Conservation (phyloP, 352 stramenopile species). For the Phytophthora fragariaefolia region DNA sequence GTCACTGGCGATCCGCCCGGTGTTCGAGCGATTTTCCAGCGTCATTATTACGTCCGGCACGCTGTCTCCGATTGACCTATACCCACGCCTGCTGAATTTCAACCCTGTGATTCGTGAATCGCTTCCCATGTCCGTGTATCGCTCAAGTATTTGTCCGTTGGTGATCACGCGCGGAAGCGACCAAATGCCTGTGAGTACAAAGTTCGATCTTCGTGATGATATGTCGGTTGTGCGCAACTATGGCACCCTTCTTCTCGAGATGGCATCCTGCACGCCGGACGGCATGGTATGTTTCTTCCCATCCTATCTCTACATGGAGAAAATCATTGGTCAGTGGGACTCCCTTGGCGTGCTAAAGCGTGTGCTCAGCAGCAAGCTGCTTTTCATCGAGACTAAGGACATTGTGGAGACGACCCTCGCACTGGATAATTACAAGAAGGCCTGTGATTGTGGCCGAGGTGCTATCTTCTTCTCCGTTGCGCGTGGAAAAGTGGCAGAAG, state of each 20-base stretch:
- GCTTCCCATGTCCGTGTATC: conserved; percentile 98
- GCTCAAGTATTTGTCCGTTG: conserved; percentile 97
- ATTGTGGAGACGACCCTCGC: conserved; percentile 99
- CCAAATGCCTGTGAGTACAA: conserved; percentile 96
- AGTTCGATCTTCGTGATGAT: conserved; percentile 90
- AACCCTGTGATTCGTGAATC: conserved; percentile 96
- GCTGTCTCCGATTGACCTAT: conserved; percentile 98
- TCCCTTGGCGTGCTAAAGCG: conserved; percentile 91
- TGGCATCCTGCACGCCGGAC: conserved; percentile 95
- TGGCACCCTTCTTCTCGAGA: conserved; percentile 94
- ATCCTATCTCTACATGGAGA: conserved; percentile 99
- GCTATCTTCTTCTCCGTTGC: conserved; percentile 99
- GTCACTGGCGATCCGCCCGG: conserved; percentile 97
- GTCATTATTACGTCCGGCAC: conserved; percentile 95
- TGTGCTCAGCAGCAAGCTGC: conserved; percentile 96
- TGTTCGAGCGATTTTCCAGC: conserved; percentile 96
- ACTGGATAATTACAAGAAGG: conserved; percentile 98
- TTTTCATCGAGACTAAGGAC: conserved; percentile 99
- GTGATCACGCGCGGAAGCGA: conserved; percentile 98
- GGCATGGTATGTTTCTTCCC: conserved; percentile 99
- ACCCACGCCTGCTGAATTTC: conserved; percentile 98
- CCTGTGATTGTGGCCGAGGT: conserved; percentile 95
- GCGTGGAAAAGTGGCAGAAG: conserved; percentile 98
- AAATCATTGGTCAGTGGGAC: conserved; percentile 98
- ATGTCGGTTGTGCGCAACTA: conserved; percentile 97